phyloP scores from a whole-genome alignment of 495 filamentous ascomycete genomes.

The Hyaloscypha bicolor region DNA sequence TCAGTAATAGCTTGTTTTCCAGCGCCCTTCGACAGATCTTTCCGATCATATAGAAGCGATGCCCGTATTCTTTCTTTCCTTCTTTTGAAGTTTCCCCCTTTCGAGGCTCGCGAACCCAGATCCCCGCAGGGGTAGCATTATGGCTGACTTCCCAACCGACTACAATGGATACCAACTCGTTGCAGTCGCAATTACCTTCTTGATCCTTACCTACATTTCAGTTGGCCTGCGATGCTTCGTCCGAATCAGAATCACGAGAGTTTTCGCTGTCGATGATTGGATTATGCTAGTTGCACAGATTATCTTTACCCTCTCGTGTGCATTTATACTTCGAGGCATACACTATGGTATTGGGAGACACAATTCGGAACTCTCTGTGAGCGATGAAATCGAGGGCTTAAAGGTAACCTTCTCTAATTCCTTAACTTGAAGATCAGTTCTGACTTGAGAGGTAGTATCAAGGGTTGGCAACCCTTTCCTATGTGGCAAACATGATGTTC shows the following conservation, averaged over 20 bases:
- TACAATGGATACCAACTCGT: constrained; percentile 41
- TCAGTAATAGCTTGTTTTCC: not conserved
- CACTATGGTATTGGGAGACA: constrained; percentile 40
- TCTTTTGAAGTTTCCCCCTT: not conserved
- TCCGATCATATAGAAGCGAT: not conserved
- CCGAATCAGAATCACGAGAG: constrained; percentile 39
- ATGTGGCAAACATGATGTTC: constrained; percentile 46
- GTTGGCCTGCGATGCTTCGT: constrained; percentile 41
- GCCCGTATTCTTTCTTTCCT: not conserved
- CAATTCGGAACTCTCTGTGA: constrained; percentile 36
- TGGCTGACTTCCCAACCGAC: constrained; percentile 8
- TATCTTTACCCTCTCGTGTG: constrained; percentile 40
- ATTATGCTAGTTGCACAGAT: constrained; percentile 42
- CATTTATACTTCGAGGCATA: constrained; percentile 38
- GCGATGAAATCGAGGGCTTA: constrained; percentile 39
- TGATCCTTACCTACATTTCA: constrained; percentile 39
- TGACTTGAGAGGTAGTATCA: constrained; percentile 34
- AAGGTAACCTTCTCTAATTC: constrained; percentile 28
- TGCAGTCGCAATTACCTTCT: constrained; percentile 33
- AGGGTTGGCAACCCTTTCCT: constrained; percentile 41
- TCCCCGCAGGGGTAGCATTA: not conserved
- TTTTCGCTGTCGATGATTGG: constrained; percentile 45
- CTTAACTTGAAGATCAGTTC: not conserved
- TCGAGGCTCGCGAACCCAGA: not conserved
- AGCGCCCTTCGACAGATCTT: not conserved